A percentile compares a stretch with the other conserved stretches of the same genome.
Conservation (phyloP, 495 filamentous ascomycete species). For the Letharia lupina region DNA sequence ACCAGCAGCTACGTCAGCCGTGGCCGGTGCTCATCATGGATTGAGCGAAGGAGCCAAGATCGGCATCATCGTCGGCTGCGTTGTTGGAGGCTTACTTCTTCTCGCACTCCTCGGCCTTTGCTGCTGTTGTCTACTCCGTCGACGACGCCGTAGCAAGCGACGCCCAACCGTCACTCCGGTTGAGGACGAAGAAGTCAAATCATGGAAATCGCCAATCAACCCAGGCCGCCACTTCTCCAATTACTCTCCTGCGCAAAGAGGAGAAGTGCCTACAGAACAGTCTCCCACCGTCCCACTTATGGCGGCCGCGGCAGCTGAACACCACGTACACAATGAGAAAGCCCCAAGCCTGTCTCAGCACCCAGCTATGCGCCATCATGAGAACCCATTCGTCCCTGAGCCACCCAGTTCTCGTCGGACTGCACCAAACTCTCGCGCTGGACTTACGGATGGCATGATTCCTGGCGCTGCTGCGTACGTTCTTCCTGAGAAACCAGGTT, state of each 20-base stretch:
- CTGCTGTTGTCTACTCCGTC: constrained; percentile 25
- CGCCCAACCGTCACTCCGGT: constrained; percentile 14
- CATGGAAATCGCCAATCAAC: constrained; percentile 20
- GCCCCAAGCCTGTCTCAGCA: constrained; percentile 22
- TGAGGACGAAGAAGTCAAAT: constrained; percentile 16
- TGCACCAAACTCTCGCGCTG: constrained; percentile 18
- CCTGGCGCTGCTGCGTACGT: constrained; percentile 19
- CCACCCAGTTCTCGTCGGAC: constrained; percentile 22
- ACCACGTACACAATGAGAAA: constrained; percentile 17
- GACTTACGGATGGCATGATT: constrained; percentile 20
- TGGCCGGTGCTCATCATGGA: constrained; percentile 19
- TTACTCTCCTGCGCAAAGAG: constrained; percentile 13
- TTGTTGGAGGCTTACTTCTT: constrained; percentile 22
- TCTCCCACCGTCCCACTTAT: constrained; percentile 21
- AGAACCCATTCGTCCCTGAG: constrained; percentile 23
- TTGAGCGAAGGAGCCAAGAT: constrained; percentile 26
- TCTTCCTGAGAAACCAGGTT: constrained; percentile 12
- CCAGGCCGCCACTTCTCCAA: constrained; percentile 22
- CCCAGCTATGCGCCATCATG: constrained; percentile 21
- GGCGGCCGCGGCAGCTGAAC: constrained; percentile 17
- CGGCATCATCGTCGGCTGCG: constrained; percentile 25
- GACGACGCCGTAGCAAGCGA: constrained; percentile 21
- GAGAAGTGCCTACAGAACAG: constrained; percentile 14
- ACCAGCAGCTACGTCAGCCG: constrained; percentile 20
- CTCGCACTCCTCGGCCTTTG: constrained; percentile 19